Evolutionary conservation across 108 stramenopile genomes (phyloP).

Genomic region (Epithemia pelagica): DNA sequence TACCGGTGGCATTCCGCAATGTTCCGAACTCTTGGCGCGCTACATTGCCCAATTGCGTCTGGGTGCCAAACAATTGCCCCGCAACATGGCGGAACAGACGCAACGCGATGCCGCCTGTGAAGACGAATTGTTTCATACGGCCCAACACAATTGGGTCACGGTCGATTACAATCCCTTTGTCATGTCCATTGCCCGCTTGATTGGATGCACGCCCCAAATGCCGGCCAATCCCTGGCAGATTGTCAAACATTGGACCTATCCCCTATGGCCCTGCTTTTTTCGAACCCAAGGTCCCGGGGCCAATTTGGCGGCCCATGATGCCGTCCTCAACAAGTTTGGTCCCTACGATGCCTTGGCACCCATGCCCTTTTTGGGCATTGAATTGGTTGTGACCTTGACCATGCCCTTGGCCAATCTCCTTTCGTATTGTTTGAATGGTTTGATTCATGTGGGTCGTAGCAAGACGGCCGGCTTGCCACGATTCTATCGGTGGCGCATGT

Average conservation of each 20-base stretch:
- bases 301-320: not conserved
- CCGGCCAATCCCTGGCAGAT: not conserved
- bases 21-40: constrained; percentile 4
- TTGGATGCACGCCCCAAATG: constrained; percentile 4
- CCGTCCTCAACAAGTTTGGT: constrained; percentile 2
- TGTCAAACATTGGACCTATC: constrained; percentile 6
- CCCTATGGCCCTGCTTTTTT: constrained; percentile 4
- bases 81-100: not conserved
- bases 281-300: constrained; percentile 2
- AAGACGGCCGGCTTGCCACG: not conserved
- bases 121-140: not conserved
- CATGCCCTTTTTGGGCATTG: not conserved
- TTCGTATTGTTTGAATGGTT: not conserved
- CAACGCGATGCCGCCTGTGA: not conserved
- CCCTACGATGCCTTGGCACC: constrained; percentile 1
- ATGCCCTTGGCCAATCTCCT: constrained; percentile 1
- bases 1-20: constrained; percentile 8
- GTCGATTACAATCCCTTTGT: not conserved
- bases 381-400: not conserved
- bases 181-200: constrained; percentile 4
- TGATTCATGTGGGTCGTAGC: not conserved
- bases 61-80: not conserved
- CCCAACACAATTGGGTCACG: not conserved
- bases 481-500: not conserved
- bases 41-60: not conserved